These are phyloP conservation scores for Serendipita sp. DNA, from an alignment of 768 basidiomycete genomes.

Conservation along the genomic window DNA sequence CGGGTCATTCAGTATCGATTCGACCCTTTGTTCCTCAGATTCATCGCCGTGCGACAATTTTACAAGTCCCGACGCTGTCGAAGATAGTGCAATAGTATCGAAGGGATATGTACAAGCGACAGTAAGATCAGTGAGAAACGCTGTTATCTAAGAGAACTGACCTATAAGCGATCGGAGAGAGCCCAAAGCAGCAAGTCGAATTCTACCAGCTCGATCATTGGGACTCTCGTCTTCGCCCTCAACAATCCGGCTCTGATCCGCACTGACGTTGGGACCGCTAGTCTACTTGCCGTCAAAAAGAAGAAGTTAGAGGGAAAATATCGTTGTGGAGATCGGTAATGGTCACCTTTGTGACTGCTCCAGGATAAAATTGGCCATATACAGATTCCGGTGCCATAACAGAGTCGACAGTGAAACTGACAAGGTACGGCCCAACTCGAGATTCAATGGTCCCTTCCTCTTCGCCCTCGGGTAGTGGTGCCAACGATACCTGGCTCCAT, in stretches of 20 bases:
- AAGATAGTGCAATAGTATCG: not conserved
- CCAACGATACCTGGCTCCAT: constrained; percentile 30
- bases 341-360: not conserved
- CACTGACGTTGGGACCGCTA: not conserved
- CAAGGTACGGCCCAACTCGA: not conserved
- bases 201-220: constrained; percentile 48
- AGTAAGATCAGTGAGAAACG: not conserved
- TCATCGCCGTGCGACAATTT: not conserved
- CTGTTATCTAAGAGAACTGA: constrained; percentile 19
- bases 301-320: no score
- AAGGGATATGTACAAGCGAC: no score
- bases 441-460: not conserved
- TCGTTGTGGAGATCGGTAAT: no score
- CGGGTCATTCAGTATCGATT: constrained; percentile 32
- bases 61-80: not conserved
- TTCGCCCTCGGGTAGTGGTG: not conserved
- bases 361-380: not conserved
- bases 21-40: constrained; percentile 10
- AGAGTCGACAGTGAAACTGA: not conserved
- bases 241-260: not conserved
- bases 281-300: no score
- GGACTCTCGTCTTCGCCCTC: constrained; percentile 57
- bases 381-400: not conserved
- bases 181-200: constrained; percentile 55
- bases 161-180: constrained; percentile 47